phyloP scores from a whole-genome alignment of 176 grass and related monocot genomes.

The Elaeis guineensis region DNA sequence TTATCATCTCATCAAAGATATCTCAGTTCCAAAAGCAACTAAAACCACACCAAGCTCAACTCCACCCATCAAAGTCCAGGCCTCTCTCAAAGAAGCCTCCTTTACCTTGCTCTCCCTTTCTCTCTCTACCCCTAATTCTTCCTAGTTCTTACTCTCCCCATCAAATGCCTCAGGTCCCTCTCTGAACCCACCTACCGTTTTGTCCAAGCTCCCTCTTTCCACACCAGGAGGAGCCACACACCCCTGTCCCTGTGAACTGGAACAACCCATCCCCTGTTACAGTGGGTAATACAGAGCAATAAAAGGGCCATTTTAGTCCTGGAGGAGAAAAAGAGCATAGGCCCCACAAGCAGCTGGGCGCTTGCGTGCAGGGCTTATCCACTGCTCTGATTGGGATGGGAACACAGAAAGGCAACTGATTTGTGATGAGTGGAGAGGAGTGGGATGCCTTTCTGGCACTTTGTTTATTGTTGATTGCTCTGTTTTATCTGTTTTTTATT shows the following conservation, averaged over 20 bases:
- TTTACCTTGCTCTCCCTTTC: neutral
- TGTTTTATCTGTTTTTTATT: neutral
- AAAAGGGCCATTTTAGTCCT: neutral
- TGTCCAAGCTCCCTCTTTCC: neutral
- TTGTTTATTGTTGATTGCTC: slow-evolving; percentile 13
- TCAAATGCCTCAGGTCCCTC: slow-evolving; percentile 4
- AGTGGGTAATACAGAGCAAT: neutral
- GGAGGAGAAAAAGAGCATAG: neutral
- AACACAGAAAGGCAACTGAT: slow-evolving; percentile 7
- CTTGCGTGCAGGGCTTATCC: slow-evolving; percentile 60
- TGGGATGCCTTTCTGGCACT: neutral
- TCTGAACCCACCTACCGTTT: slow-evolving; percentile 10
- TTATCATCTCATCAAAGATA: neutral
- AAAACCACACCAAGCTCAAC: neutral
- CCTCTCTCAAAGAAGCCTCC: no score
- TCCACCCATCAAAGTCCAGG: no score
- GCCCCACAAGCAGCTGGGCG: slow-evolving; percentile 14
- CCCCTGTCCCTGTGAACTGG: neutral
- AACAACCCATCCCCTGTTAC: neutral
- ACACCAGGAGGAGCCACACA: no score
- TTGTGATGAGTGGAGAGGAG: neutral
- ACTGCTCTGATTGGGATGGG: slow-evolving; percentile 32
- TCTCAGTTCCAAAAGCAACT: neutral
- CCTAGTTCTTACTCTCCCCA: neutral
- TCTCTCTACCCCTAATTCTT: neutral